These are phyloP conservation scores for Physcia stellaris DNA, from an alignment of 495 filamentous ascomycete genomes.

Conservation along the genomic window DNA sequence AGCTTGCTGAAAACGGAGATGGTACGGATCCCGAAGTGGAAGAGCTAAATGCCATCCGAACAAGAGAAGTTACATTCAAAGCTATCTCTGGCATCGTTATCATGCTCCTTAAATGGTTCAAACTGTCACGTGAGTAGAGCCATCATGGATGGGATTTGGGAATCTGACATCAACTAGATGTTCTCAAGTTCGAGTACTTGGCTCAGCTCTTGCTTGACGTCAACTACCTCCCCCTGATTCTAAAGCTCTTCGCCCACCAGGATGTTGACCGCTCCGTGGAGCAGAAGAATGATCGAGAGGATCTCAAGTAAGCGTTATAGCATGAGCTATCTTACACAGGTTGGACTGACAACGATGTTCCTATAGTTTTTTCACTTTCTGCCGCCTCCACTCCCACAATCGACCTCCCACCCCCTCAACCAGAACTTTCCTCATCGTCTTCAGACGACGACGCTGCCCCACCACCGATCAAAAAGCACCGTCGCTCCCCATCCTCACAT, in stretches of 20 bases:
- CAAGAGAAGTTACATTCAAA: slow-evolving; percentile 78
- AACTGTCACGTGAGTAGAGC: slow-evolving; percentile 65
- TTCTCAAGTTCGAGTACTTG: slow-evolving; percentile 91
- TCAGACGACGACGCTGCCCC: slow-evolving; percentile 64
- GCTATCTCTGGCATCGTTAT: slow-evolving; percentile 77
- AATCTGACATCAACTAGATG: slow-evolving; percentile 42
- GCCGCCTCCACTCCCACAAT: slow-evolving; percentile 43
- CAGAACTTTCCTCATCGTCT: slow-evolving; percentile 18
- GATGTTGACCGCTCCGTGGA: slow-evolving; percentile 84
- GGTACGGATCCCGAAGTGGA: slow-evolving; percentile 37
- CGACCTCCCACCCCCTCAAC: slow-evolving; percentile 19
- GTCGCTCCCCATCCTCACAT: slow-evolving; percentile 20
- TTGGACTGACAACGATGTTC: too few relatives aligned
- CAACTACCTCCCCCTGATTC: slow-evolving; percentile 80
- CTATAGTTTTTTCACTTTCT: slow-evolving; percentile 76
- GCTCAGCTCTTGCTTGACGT: slow-evolving; percentile 86
- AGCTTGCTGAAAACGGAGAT: slow-evolving; percentile 19
- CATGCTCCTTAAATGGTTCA: slow-evolving; percentile 89
- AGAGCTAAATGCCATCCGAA: slow-evolving; percentile 65
- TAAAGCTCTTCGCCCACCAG: slow-evolving; percentile 87
- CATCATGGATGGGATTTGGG: neutral
- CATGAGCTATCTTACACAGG: too few relatives aligned
- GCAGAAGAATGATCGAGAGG: slow-evolving; percentile 66
- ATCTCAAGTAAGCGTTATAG: slow-evolving; percentile 63
- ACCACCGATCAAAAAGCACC: slow-evolving; percentile 60